Conservation (phyloP, 176 grass and related monocot species). For the Musa itinerans region DNA sequence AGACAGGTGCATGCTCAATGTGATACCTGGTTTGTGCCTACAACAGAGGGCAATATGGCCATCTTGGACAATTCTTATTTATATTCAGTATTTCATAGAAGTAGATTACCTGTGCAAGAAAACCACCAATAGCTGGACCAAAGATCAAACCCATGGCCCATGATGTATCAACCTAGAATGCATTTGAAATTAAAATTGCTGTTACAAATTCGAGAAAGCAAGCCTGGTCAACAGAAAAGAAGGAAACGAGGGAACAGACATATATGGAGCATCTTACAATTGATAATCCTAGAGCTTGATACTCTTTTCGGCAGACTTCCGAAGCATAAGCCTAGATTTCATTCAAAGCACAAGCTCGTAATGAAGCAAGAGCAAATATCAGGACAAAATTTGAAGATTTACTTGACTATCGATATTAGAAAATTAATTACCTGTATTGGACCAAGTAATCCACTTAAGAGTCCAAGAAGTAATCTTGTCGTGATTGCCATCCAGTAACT, state of each 20-base stretch:
- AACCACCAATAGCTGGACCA: conserved; percentile 69
- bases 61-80: not conserved
- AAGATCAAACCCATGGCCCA: conserved; percentile 57
- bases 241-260: not conserved
- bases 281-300: conserved; percentile 62
- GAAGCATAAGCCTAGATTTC: conserved; percentile 58
- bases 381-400: not conserved
- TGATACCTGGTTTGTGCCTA: not conserved
- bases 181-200: not conserved
- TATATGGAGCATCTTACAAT: conserved; percentile 30
- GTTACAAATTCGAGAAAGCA: not conserved
- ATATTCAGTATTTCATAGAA: not conserved
- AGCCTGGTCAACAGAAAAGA: not conserved
- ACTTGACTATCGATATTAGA: not conserved
- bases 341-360: not conserved
- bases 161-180: conserved; percentile 46
- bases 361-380: not conserved
- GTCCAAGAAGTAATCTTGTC: conserved; percentile 42
- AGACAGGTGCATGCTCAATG: not conserved
- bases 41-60: not conserved
- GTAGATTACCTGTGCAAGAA: conserved; percentile 47
- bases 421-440: conserved; percentile 32
- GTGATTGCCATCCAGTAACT: conserved; percentile 52
- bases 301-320: conserved; percentile 58
- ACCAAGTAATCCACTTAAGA: conserved; percentile 43